Base-by-base conservation (phyloP, 2,329 filamentous ascomycete species). In the Aspergillus felis region DNA sequence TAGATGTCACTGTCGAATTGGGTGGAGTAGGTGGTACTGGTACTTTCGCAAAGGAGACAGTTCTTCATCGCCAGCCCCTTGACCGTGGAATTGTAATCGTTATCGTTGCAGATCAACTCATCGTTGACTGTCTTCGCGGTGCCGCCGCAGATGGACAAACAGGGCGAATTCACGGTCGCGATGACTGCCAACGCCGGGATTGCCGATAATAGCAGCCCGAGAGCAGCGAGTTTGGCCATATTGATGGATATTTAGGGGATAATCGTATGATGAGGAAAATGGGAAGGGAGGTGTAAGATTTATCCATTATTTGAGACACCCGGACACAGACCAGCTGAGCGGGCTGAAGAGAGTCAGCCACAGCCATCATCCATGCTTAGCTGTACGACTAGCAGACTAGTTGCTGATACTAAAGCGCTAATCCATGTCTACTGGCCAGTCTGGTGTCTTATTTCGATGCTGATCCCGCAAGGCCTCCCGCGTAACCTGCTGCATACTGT, bases 31-130 rank as follows among this genome's bases (percentile, higher is more conserved):
- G 51, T 48, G 3, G 51, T 54, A n/a, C 51, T 44, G 4, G 51
- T 54, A 28, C 51, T 54, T 8, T 48, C 25, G 42, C 51, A 54
- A 1, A 54, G 51, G 7, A 54, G 42, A 20, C 51, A 54, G 42
- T 48, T 48, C 32, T 48, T 54, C 41, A 54, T 54, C 12, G 38
- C 38, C 20, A 54, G 9, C 0, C 51, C 51, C 4, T 54, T 20
- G 9, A 27, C 42, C 20, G 51, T 22, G 1, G 51, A 22, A 29
- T 54, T 54, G 9, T 29, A 54, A 4, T 28, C 44, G 28, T 25
- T 29, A 48, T 54, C 51, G 4, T 27, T 27, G n/a, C 51, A 54
- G 51, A 54, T 46, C 42, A 46, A 10, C n/a, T 46, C 42, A 8
- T 14, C n/a, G 42, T 24, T 3, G n/a, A 22, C 20, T 3, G 42